A percentile compares a stretch with the other conserved stretches of the same genome.
These are phyloP conservation scores for Casuarina cunninghamiana DNA, from an alignment of 306 rosid species.

Conservation along the genomic window DNA sequence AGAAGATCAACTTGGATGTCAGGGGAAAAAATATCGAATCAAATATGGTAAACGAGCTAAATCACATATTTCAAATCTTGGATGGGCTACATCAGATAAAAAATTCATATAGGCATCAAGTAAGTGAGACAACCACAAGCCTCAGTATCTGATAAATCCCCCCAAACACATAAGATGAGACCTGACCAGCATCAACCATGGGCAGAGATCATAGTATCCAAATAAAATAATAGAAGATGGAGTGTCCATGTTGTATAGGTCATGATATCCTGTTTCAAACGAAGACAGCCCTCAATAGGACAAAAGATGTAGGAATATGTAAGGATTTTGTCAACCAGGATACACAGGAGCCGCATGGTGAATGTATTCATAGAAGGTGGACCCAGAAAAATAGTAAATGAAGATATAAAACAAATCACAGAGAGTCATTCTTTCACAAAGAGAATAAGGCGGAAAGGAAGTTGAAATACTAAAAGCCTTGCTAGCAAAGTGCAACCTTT, in stretches of 20 bases:
- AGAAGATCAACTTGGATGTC: slow-evolving; percentile 87
- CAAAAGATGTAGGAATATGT: not conserved
- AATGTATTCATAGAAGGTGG: not conserved
- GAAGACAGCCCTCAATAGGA: too few species aligned
- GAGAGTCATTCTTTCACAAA: not conserved
- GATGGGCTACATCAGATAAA: not conserved
- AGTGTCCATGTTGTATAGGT: not conserved
- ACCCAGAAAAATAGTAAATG: not conserved
- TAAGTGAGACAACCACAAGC: not conserved
- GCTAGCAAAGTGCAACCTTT: not conserved
- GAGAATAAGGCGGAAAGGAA: not conserved
- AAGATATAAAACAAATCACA: not conserved
- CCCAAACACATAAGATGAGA: too few species aligned
- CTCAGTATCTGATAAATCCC: not conserved
- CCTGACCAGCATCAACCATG: not conserved
- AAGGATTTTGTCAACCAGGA: not conserved
- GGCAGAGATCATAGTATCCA: not conserved
- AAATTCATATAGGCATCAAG: not conserved
- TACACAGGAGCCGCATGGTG: not conserved
- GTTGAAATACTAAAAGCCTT: not conserved
- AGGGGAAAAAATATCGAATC: slow-evolving; percentile 11
- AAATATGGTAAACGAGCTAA: not conserved
- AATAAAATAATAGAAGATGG: not conserved
- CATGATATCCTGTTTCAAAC: too few species aligned
- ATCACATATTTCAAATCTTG: too few species aligned